These are phyloP conservation scores for Neurospora sp. DNA, from an alignment of 495 filamentous ascomycete genomes.

Conservation along the genomic window DNA sequence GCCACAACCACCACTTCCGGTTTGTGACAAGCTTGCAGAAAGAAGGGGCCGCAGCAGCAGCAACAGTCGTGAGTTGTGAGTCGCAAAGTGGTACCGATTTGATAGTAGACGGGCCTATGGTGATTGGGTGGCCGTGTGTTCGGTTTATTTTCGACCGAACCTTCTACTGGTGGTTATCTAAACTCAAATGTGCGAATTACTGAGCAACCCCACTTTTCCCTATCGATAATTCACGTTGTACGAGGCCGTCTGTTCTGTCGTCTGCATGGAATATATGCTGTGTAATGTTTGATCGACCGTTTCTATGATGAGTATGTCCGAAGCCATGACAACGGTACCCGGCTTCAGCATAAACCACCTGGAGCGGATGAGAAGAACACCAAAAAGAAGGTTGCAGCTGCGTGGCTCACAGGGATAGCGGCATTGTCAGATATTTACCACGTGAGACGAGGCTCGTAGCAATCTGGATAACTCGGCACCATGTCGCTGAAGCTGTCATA, in stretches of 20 bases:
- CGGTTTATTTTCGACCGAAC: too few species aligned
- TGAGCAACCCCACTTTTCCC: neutral
- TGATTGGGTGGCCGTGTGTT: too few species aligned
- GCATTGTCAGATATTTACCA: too few species aligned
- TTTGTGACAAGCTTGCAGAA: neutral
- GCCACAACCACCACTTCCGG: neutral
- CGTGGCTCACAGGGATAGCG: too few species aligned
- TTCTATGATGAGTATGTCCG: neutral
- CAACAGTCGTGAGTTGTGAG: neutral
- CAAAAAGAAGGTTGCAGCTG: too few species aligned
- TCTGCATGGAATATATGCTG: neutral
- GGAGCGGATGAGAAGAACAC: too few species aligned
- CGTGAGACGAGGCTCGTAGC: too few species aligned
- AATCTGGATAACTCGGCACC: too few species aligned
- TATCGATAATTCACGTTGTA: neutral
- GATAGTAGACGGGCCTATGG: neutral
- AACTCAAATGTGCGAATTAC: too few species aligned
- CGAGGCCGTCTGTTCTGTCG: neutral
- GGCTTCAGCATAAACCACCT: too few species aligned
- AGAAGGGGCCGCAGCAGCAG: neutral
- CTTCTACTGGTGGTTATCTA: too few species aligned
- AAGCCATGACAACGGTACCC: neutral
- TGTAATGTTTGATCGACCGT: neutral
- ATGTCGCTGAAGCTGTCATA: neutral
- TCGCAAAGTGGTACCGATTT: neutral